A percentile compares a stretch with the other conserved stretches of the same genome.
phyloP scores from a whole-genome alignment of 202 grass and related monocot genomes.

The Bolboschoenoplectus hybrid region DNA sequence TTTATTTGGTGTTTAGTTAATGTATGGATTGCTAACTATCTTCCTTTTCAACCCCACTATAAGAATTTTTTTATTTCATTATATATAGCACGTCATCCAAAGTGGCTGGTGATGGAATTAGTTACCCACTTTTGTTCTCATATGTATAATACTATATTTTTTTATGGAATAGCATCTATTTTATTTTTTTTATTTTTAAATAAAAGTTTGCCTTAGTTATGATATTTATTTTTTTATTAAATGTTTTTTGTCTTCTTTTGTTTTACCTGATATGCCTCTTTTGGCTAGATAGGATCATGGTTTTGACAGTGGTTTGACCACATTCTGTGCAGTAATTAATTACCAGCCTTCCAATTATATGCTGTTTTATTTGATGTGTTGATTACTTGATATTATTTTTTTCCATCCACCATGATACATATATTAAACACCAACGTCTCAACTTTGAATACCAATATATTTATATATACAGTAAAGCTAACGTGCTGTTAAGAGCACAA shows the following conservation, averaged over 20 bases:
- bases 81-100: not conserved
- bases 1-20: conserved; percentile 9
- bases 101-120: not conserved
- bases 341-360: not conserved
- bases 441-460: too few species aligned
- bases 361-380: not conserved
- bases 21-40: not conserved
- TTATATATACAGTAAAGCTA: too few species aligned
- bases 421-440: not conserved
- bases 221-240: too few species aligned
- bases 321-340: not conserved
- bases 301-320: conserved; percentile 24
- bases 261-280: conserved; percentile 12
- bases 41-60: not conserved
- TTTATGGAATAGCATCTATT: not conserved
- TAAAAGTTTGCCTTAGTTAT: too few species aligned
- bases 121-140: conserved; percentile 25
- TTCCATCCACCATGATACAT: not conserved
- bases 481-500: too few species aligned
- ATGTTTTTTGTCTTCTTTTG: not conserved
- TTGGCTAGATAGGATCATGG: not conserved
- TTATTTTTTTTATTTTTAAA: too few species aligned
- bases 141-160: not conserved
- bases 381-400: not conserved
- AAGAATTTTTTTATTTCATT: not conserved